Base-by-base conservation (phyloP, 306 rosid genomes). In the Lathyrus aphaca region DNA sequence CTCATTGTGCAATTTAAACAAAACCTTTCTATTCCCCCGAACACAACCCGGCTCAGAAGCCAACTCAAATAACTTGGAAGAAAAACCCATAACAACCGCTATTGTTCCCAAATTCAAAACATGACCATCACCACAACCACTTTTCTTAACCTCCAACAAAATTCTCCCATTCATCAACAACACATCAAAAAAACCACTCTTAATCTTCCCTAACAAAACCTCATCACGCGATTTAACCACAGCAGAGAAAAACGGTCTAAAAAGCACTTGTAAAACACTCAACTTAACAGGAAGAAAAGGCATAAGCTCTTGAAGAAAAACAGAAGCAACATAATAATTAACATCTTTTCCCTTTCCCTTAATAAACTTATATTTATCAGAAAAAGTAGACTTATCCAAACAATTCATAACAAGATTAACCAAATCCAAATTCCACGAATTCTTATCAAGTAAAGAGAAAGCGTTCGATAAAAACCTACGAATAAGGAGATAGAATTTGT, bases 401-500 rank as follows among this genome's bases (percentile, higher is more conserved):
- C 83, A 64, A 21, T 49, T 70, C 64, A 84, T 61, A 25, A 72
- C 46, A 3, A 74, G 63, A 15, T 80, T 51, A 5, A 79, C 74
- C 10, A 91, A 64, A 23, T 77, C 92, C 60, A 84, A 80, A 73
- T 89, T 86, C 99, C 99, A 95, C 0, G 78, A 73, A 73, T 84
- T 57, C 30, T 74, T 83, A 30, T 76, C 83, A 69, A 95, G n/a
- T 5, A 91, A 82, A 60, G 75, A 84, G 58, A 89, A 91, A 17
- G 76, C 27, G 12, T 74, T 60, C 8, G 78, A 81, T 58, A 95
- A 4, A 29, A 95, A 89, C 42, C 91, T 80, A 13, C 99, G 86
- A 27, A 89, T 91, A 64, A 91, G 77, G 7, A 95, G 91, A 32
- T 95, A 95, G 59, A 91, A 95, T 77, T 95, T 95, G 78, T 95